Conservation (phyloP, 257 asterid genomes). For the Gentiana dahurica region DNA sequence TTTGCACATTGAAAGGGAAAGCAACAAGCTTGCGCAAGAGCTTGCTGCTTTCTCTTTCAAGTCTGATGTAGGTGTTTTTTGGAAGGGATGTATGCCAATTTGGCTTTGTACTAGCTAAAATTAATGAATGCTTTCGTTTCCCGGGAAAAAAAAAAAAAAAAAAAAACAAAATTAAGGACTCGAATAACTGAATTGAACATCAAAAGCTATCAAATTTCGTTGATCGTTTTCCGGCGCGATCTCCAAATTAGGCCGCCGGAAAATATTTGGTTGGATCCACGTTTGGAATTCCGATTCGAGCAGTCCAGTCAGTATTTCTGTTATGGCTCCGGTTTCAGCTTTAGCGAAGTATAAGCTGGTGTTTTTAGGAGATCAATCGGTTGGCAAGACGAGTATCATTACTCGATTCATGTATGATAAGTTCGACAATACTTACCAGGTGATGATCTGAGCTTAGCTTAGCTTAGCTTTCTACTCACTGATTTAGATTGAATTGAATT, state of each 20-base stretch:
- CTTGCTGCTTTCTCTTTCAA: too few species aligned
- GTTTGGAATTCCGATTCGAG: constrained; percentile 6
- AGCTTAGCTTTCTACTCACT: background rate
- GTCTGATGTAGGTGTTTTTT: too few species aligned
- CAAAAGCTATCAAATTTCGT: constrained; percentile 1
- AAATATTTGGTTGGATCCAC: constrained; percentile 12
- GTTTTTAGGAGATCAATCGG: constrained; percentile 92
- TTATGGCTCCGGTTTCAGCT: constrained; percentile 92
- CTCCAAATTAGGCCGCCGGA: constrained; percentile 3
- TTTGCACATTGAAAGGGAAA: too few species aligned
- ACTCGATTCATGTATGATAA: constrained; percentile 95
- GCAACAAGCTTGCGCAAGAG: too few species aligned
- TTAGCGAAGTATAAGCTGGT: constrained; percentile 89
- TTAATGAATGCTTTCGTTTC: too few species aligned
- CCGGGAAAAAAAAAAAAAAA: too few species aligned
- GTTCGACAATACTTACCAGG: constrained; percentile 89
- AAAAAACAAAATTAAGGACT: too few species aligned
- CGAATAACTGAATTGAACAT: too few species aligned
- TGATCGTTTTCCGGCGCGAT: constrained; percentile 40
- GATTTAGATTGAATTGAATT: constrained; percentile 2
- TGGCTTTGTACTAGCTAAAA: too few species aligned
- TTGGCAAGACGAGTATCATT: constrained; percentile 92
- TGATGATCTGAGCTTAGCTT: constrained; percentile 3
- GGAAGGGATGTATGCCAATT: too few species aligned
- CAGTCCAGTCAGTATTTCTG: constrained; percentile 11